Evolutionary conservation across 2,329 filamentous ascomycete genomes (phyloP).

Genomic region (Emmonsiellopsis sp.): DNA sequence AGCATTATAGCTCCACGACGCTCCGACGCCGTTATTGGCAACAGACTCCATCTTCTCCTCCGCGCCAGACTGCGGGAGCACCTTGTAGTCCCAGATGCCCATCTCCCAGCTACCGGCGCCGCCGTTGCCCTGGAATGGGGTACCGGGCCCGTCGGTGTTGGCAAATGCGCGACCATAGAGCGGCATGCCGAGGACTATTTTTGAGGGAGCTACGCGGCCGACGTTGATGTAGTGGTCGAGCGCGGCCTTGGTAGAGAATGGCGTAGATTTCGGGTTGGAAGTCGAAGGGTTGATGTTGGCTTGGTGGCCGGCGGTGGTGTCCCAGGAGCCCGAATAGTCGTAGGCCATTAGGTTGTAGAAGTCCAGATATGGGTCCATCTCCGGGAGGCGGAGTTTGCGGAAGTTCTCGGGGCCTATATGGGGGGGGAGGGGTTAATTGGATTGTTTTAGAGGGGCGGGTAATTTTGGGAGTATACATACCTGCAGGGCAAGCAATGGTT

Average conservation of each 20-base stretch:
- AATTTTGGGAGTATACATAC: constrained; percentile 13
- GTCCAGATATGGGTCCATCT: constrained; percentile 40
- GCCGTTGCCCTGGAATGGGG: constrained; percentile 63
- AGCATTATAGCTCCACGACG: constrained; percentile 69
- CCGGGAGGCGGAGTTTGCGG: constrained; percentile 31
- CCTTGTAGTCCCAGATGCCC: constrained; percentile 83
- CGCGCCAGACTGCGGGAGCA: constrained; percentile 60
- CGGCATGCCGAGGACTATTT: constrained; percentile 88
- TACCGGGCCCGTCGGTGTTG: constrained; percentile 66
- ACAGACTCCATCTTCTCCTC: constrained; percentile 51
- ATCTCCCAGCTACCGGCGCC: constrained; percentile 69
- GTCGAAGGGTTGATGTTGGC: constrained; percentile 61
- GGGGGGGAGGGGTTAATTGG: not conserved
- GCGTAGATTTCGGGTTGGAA: constrained; percentile 56
- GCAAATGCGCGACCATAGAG: constrained; percentile 86
- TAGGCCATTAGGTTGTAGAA: constrained; percentile 65
- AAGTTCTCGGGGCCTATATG: constrained; percentile 30
- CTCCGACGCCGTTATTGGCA: constrained; percentile 40
- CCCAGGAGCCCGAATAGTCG: constrained; percentile 80
- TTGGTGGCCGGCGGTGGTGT: constrained; percentile 62
- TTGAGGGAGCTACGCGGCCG: constrained; percentile 52
- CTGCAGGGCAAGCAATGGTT: constrained; percentile 41
- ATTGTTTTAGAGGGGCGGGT: not conserved
- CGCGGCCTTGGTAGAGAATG: constrained; percentile 65
- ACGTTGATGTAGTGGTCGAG: constrained; percentile 58